Percentiles rank a stretch among this genome's conserved stretches.
Evolutionary conservation across 208 protist genomes (phyloP).

Genomic region (Acanthamoeba royreba): DNA sequence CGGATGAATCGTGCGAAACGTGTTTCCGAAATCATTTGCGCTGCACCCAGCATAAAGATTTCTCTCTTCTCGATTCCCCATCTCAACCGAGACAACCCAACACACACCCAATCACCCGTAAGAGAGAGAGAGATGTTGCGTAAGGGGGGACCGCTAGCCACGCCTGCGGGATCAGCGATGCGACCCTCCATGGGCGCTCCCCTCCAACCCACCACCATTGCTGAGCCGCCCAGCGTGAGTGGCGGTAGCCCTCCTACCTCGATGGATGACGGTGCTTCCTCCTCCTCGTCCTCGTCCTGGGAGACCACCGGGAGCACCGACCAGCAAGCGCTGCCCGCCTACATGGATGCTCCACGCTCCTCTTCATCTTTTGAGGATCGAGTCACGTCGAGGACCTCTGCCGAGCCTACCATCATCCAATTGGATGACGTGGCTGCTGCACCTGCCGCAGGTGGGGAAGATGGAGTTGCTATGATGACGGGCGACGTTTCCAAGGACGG

Average conservation of each 20-base stretch:
- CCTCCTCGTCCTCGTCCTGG: too few species aligned
- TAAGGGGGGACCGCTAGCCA: neutral
- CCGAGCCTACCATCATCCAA: neutral
- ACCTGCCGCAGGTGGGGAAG: neutral
- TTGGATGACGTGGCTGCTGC: neutral
- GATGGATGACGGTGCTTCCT: too few species aligned
- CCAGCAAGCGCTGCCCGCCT: too few species aligned
- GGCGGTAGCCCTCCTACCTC: too few species aligned
- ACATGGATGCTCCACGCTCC: too few species aligned
- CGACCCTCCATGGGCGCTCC: too few species aligned
- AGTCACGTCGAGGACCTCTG: neutral
- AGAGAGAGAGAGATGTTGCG: neutral
- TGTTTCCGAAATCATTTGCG: too few species aligned
- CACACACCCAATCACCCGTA: neutral
- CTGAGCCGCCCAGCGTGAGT: too few species aligned
- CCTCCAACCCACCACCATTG: neutral
- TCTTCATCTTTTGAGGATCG: neutral
- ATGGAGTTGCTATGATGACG: neutral
- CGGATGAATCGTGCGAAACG: too few species aligned
- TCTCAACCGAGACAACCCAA: neutral
- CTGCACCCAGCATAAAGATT: too few species aligned
- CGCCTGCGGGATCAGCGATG: too few species aligned
- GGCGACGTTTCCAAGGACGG: neutral
- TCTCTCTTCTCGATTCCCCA: too few species aligned
- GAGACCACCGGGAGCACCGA: neutral